A percentile compares a stretch with the other conserved stretches of the same genome.
Evolutionary conservation across 1,284 basidiomycete genomes (phyloP).

Genomic region (Cryptococcus depauperatus): DNA sequence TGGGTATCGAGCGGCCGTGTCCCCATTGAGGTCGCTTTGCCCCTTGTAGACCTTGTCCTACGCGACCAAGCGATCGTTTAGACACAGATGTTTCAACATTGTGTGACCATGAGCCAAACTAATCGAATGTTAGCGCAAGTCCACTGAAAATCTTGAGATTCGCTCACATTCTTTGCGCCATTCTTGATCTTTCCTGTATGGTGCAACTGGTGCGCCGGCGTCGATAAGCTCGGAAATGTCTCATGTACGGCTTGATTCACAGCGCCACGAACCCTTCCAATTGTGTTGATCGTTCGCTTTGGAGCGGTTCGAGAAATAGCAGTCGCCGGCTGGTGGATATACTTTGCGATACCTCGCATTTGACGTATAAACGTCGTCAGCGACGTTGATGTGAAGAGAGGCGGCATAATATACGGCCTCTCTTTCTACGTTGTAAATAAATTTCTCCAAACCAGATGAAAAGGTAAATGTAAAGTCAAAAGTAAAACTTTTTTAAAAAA

Average conservation of each 20-base stretch:
- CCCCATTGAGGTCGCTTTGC: constrained; percentile 11
- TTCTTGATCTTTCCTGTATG: constrained; percentile 12
- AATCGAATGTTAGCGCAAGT: too few relatives aligned
- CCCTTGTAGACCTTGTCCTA: constrained; percentile 11
- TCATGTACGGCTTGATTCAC: constrained; percentile 14
- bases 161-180: constrained; percentile 3
- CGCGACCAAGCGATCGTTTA: constrained; percentile 1
- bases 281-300: constrained; percentile 7
- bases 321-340: not conserved
- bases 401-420: constrained; percentile 17
- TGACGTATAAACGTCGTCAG: constrained; percentile 17
- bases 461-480: not conserved
- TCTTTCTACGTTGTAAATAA: too few relatives aligned
- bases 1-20: constrained; percentile 20
- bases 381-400: constrained; percentile 22
- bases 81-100: not conserved
- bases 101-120: too few relatives aligned
- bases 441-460: too few relatives aligned
- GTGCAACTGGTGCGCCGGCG: constrained; percentile 15
- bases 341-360: not conserved
- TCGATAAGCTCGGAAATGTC: constrained; percentile 22
- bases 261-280: constrained; percentile 6
- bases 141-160: not conserved
- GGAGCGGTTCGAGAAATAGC: constrained; percentile 3
- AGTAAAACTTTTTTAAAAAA: not conserved